phyloP scores from a whole-genome alignment of 2,329 filamentous ascomycete species.

The Lachnellula arida region DNA sequence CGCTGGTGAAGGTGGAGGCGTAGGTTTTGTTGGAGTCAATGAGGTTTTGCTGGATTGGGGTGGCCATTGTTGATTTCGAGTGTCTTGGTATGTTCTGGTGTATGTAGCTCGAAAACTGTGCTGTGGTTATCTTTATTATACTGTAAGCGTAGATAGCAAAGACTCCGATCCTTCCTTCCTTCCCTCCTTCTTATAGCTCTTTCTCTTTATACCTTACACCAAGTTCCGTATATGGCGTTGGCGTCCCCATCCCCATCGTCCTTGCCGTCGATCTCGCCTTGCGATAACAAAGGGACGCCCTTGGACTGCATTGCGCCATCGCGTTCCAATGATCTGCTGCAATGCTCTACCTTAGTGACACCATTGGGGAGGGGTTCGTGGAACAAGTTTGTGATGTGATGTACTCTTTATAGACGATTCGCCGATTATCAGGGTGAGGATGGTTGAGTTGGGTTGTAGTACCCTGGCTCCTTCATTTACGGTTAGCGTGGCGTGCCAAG shows the following conservation, averaged over 20 bases:
- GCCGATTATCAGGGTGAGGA: too few relatives aligned
- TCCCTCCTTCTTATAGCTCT: not conserved
- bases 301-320: slow-evolving; percentile 5
- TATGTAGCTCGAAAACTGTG: too few relatives aligned
- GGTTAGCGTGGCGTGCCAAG: too few relatives aligned
- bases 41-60: slow-evolving; percentile 49
- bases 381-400: not conserved
- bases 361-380: slow-evolving; percentile 5
- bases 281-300: not conserved
- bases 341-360: slow-evolving; percentile 3
- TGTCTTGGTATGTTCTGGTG: too few relatives aligned
- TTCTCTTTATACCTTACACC: not conserved
- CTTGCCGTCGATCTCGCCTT: not conserved
- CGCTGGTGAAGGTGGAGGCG: slow-evolving; percentile 57
- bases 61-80: slow-evolving; percentile 11
- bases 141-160: too few relatives aligned
- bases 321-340: not conserved
- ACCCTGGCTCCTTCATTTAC: too few relatives aligned
- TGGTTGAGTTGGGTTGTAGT: too few relatives aligned
- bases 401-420: not conserved
- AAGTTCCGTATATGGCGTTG: not conserved
- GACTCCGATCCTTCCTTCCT: not conserved
- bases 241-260: not conserved
- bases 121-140: too few relatives aligned
- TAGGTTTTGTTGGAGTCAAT: slow-evolving; percentile 54